These are phyloP conservation scores for Acacia acuminata DNA, from an alignment of 306 rosid genomes.

Conservation along the genomic window DNA sequence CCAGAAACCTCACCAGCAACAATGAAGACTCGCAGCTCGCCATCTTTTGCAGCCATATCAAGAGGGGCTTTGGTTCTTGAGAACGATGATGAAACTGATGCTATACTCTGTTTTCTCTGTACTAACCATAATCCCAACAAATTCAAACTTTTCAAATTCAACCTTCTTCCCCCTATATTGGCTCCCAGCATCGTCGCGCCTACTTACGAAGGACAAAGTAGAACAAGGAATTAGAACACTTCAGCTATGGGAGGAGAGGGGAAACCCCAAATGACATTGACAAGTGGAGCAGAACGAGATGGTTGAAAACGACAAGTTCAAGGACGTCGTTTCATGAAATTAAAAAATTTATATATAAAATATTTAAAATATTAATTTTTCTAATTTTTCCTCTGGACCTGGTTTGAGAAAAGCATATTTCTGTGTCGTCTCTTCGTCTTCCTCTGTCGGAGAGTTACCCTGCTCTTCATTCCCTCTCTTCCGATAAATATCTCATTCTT, in stretches of 20 bases:
- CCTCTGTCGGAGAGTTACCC: background rate
- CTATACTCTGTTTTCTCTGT: background rate
- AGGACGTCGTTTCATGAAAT: background rate
- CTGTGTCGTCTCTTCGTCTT: background rate
- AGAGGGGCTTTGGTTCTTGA: conserved; percentile 29
- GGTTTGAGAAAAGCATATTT: background rate
- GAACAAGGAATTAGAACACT: too few relatives aligned
- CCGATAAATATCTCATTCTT: background rate
- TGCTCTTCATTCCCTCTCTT: background rate
- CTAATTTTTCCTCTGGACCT: too few relatives aligned
- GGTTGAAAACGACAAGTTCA: background rate
- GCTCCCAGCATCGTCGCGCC: conserved; percentile 21
- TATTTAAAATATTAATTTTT: too few relatives aligned
- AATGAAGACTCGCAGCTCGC: conserved; percentile 80
- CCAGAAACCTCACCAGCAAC: conserved; percentile 93
- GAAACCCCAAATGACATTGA: background rate
- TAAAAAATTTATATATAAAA: too few relatives aligned
- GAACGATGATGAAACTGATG: conserved; percentile 38
- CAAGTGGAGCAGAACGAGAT: background rate
- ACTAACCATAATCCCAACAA: conserved; percentile 26
- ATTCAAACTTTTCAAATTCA: conserved; percentile 31
- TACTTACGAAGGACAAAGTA: background rate
- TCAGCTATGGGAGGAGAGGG: background rate
- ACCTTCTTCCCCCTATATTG: conserved; percentile 30
- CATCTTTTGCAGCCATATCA: conserved; percentile 64